A percentile compares a stretch with the other conserved stretches of the same genome.
Evolutionary conservation across 1,284 basidiomycete species (phyloP).

Genomic region (Porphyrellus sp.): DNA sequence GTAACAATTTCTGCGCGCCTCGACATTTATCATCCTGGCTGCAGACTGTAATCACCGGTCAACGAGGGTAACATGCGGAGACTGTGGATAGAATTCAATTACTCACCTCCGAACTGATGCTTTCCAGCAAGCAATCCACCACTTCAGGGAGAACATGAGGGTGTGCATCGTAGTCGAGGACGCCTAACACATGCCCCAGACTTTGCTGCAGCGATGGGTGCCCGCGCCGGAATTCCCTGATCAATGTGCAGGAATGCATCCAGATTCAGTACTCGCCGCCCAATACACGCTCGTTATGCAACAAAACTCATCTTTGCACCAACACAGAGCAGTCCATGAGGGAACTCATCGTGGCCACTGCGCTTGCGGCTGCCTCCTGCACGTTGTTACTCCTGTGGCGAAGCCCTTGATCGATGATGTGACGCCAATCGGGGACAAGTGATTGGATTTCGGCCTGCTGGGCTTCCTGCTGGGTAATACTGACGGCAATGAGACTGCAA

Average conservation of each 20-base stretch:
- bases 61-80: conserved; percentile 22
- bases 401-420: conserved; percentile 69
- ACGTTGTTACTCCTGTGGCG: conserved; percentile 64
- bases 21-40: conserved; percentile 49
- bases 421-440: conserved; percentile 58
- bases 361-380: conserved; percentile 71
- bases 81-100: conserved; percentile 19
- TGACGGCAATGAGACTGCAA: conserved; percentile 69
- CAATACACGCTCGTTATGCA: conserved; percentile 9
- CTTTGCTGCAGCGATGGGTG: conserved; percentile 68
- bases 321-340: conserved; percentile 61
- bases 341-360: conserved; percentile 64
- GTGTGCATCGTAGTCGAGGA: conserved; percentile 61
- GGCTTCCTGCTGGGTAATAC: conserved; percentile 58
- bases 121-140: conserved; percentile 57
- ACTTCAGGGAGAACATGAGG: conserved; percentile 51
- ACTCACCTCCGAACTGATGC: conserved; percentile 54
- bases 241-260: conserved; percentile 47
- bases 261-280: conserved; percentile 22
- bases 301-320: conserved; percentile 63
- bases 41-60: conserved; percentile 40
- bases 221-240: conserved; percentile 60
- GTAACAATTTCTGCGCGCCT: conserved; percentile 70
- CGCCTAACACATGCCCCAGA: conserved; percentile 73
- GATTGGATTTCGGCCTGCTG: conserved; percentile 37